phyloP scores from a whole-genome alignment of 2,329 filamentous ascomycete genomes.

The Pyrenophora tritici-repentis region DNA sequence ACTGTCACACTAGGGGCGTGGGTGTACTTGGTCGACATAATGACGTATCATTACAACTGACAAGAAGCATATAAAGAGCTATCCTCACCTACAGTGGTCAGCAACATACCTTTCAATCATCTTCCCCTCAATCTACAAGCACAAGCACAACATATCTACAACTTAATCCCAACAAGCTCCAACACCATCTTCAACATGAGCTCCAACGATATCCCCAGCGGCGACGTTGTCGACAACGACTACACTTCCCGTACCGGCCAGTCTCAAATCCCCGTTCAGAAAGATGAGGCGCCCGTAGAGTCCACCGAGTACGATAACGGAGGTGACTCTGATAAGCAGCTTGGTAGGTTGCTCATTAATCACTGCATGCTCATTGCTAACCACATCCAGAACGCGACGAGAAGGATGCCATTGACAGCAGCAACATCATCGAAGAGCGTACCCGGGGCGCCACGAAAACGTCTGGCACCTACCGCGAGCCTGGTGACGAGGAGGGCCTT shows the following conservation, averaged over 20 bases:
- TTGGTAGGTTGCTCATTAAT: constrained; percentile 46
- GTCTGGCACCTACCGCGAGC: constrained; percentile 55
- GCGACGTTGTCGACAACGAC: constrained; percentile 49
- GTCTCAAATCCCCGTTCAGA: constrained; percentile 52
- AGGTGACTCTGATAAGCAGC: constrained; percentile 54
- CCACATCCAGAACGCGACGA: constrained; percentile 51
- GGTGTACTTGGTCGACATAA: background rate
- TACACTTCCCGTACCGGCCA: constrained; percentile 56
- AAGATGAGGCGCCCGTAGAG: constrained; percentile 53
- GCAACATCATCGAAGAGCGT: constrained; percentile 54
- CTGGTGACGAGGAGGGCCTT: constrained; percentile 57
- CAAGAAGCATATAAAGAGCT: constrained; percentile 5
- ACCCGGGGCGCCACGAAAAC: constrained; percentile 55
- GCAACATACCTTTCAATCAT: background rate
- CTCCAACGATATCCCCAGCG: constrained; percentile 39
- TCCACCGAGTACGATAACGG: constrained; percentile 50
- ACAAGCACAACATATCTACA: background rate
- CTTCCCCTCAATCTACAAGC: background rate
- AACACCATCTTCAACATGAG: constrained; percentile 32
- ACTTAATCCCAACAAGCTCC: background rate
- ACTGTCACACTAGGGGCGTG: background rate
- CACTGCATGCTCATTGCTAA: background rate
- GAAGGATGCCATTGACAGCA: constrained; percentile 54
- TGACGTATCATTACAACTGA: constrained; percentile 1
- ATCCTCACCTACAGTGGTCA: background rate